These are phyloP conservation scores for Hypocreales sp. DNA, from an alignment of 2,329 filamentous ascomycete genomes.

Conservation along the genomic window DNA sequence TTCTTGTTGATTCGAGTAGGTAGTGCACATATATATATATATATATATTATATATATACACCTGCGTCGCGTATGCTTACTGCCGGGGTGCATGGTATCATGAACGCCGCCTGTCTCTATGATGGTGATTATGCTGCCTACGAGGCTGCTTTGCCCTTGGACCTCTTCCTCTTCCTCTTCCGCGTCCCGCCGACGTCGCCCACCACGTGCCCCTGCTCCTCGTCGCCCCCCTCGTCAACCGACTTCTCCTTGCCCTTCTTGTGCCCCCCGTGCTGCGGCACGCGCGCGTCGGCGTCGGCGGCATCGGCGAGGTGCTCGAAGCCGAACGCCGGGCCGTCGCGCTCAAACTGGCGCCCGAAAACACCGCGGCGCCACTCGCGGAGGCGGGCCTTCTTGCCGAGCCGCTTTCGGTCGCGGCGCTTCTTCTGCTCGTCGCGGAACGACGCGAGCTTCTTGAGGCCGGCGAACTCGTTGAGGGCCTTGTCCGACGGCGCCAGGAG, in stretches of 20 bases:
- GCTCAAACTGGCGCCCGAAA: slow-evolving; percentile 43
- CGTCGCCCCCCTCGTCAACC: not conserved
- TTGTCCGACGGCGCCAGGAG: slow-evolving; percentile 73
- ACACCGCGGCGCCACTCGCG: slow-evolving; percentile 65
- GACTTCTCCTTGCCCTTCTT: not conserved
- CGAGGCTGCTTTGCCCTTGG: slow-evolving; percentile 20
- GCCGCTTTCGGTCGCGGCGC: slow-evolving; percentile 67
- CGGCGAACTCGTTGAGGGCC: slow-evolving; percentile 77
- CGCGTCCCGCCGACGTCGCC: slow-evolving; percentile 13
- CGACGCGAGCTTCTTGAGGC: slow-evolving; percentile 84
- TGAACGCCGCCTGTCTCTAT: too few relatives aligned
- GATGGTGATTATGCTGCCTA: not conserved
- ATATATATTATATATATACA: too few relatives aligned
- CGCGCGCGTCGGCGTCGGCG: slow-evolving; percentile 1
- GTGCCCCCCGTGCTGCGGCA: not conserved
- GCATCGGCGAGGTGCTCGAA: slow-evolving; percentile 27
- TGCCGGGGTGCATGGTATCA: too few relatives aligned
- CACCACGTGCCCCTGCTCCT: slow-evolving; percentile 10
- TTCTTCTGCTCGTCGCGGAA: slow-evolving; percentile 88
- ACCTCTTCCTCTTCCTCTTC: slow-evolving; percentile 38
- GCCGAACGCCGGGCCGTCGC: slow-evolving; percentile 40
- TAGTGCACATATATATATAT: too few relatives aligned
- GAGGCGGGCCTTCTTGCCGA: slow-evolving; percentile 85
- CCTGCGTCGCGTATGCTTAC: too few relatives aligned
- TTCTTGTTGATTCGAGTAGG: too few relatives aligned